phyloP scores from a whole-genome alignment of 2,329 filamentous ascomycete species.

The Epichloe glyceriae region DNA sequence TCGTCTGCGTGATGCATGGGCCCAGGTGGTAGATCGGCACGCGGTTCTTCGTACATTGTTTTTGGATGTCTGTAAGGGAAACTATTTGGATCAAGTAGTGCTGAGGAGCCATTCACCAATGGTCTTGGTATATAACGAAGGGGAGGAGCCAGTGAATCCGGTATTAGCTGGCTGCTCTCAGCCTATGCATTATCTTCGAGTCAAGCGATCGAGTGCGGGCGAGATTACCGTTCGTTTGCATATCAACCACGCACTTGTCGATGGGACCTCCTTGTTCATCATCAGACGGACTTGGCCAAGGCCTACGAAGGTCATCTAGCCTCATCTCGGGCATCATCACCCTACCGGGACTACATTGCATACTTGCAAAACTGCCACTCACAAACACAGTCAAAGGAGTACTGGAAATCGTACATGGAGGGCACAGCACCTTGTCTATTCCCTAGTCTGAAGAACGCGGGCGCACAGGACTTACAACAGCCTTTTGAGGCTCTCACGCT shows the following conservation, averaged over 20 bases:
- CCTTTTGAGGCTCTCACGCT: neutral
- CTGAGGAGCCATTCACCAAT: neutral
- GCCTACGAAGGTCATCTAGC: neutral
- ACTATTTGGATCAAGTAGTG: neutral
- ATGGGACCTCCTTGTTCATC: slow-evolving; percentile 17
- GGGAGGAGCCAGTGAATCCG: neutral
- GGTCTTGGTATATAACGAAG: neutral
- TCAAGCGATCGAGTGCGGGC: neutral
- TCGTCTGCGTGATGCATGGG: slow-evolving; percentile 7
- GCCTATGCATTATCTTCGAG: neutral
- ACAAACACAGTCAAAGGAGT: neutral
- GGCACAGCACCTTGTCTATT: neutral
- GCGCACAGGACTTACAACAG: neutral
- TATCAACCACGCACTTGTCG: slow-evolving; percentile 21
- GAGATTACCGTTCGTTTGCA: slow-evolving; percentile 16
- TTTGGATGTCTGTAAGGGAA: neutral
- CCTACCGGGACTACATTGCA: neutral
- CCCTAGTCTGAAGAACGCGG: neutral
- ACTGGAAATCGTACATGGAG: slow-evolving; percentile 4
- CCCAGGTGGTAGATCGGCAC: slow-evolving; percentile 4
- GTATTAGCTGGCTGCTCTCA: neutral
- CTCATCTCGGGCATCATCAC: neutral
- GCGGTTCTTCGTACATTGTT: slow-evolving; percentile 4
- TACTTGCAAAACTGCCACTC: neutral
- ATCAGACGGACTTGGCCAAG: slow-evolving; percentile 2